Evolutionary conservation across 2,329 filamentous ascomycete genomes (phyloP).

Genomic region (Albifimbria verrucaria): DNA sequence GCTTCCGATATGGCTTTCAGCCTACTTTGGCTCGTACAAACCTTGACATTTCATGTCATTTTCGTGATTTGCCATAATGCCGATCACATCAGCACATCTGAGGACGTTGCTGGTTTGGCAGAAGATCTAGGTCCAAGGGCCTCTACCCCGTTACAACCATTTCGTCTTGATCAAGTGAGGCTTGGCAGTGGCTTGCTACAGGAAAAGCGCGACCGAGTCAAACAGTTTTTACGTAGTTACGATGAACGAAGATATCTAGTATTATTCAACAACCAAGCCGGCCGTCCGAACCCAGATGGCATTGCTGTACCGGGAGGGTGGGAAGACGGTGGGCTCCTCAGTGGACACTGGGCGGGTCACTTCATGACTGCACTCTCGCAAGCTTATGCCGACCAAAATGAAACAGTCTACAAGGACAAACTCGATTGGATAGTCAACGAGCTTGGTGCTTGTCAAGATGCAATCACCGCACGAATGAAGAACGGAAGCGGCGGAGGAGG

Average conservation of each 20-base stretch:
- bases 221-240: conserved; percentile 22
- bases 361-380: conserved; percentile 28
- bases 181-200: conserved; percentile 26
- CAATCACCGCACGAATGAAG: conserved; percentile 24
- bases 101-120: background rate
- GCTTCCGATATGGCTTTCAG: background rate
- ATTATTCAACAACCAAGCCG: conserved; percentile 29
- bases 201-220: conserved; percentile 29
- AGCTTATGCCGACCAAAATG: conserved; percentile 27
- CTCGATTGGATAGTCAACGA: conserved; percentile 30
- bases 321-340: conserved; percentile 31
- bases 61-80: background rate
- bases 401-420: conserved; percentile 25
- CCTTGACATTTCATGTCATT: background rate
- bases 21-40: background rate
- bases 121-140: conserved; percentile 22
- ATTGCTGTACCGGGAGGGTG: conserved; percentile 25
- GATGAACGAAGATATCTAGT: conserved; percentile 26
- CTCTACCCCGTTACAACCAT: conserved; percentile 27
- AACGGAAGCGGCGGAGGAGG: conserved; percentile 1
- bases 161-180: conserved; percentile 27
- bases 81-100: background rate
- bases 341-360: conserved; percentile 30
- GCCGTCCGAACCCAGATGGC: conserved; percentile 21
- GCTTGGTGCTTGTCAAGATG: conserved; percentile 24